These are phyloP conservation scores for Neurospora hispaniola DNA, from an alignment of 495 filamentous ascomycete genomes.

Conservation along the genomic window DNA sequence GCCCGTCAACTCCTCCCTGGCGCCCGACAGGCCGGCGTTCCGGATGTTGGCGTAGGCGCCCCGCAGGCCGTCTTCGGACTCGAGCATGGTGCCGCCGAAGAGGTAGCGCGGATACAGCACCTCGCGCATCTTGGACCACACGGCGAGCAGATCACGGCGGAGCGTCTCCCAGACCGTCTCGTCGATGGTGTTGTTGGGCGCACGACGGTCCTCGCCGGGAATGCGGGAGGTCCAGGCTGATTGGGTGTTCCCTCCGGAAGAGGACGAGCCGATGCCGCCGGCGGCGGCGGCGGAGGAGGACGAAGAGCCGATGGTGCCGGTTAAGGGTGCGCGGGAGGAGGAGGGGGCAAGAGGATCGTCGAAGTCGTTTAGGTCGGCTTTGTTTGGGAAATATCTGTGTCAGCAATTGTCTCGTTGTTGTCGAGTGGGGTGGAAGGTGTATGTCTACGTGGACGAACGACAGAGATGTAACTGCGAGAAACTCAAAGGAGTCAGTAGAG, in stretches of 20 bases:
- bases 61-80: slow-evolving; percentile 42
- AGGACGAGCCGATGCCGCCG: slow-evolving; percentile 19
- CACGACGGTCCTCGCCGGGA: slow-evolving; percentile 87
- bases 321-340: slow-evolving; percentile 64
- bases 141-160: slow-evolving; percentile 77
- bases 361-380: slow-evolving; percentile 76
- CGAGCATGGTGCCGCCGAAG: slow-evolving; percentile 66
- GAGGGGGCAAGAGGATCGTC: slow-evolving; percentile 63
- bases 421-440: not conserved
- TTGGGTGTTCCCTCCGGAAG: slow-evolving; percentile 23
- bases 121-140: slow-evolving; percentile 96
- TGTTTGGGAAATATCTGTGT: not conserved
- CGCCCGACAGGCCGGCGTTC: slow-evolving; percentile 32
- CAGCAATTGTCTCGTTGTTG: not conserved
- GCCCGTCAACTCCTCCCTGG: slow-evolving; percentile 19
- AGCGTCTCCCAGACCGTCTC: slow-evolving; percentile 94
- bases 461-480: not conserved
- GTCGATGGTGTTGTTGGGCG: slow-evolving; percentile 88
- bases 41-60: slow-evolving; percentile 42
- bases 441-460: not conserved
- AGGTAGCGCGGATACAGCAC: slow-evolving; percentile 96
- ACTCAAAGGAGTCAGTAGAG: not conserved
- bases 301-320: slow-evolving; percentile 60
- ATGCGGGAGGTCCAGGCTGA: slow-evolving; percentile 79
- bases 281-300: slow-evolving; percentile 33